A percentile compares a stretch with the other conserved stretches of the same genome.
phyloP scores from a whole-genome alignment of 2,329 filamentous ascomycete genomes.

The Rosellinia necatrix region DNA sequence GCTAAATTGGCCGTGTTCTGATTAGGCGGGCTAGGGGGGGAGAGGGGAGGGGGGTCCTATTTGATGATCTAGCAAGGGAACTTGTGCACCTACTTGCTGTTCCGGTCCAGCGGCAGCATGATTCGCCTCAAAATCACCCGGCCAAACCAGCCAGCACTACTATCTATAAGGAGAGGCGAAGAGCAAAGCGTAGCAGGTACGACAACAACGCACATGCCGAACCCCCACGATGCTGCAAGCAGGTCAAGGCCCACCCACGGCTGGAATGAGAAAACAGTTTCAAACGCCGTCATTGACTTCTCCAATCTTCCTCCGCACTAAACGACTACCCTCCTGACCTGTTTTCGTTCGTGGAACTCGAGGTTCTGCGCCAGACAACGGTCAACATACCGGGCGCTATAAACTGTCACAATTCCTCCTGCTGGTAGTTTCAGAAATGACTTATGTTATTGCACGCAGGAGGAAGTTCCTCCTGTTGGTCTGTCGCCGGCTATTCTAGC shows the following conservation, averaged over 20 bases:
- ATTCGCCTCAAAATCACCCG: background rate
- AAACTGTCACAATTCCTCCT: too few relatives aligned
- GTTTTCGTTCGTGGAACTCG: conserved; percentile 26
- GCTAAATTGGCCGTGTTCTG: conserved; percentile 6
- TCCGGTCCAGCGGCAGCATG: conserved; percentile 1
- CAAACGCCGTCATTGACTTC: conserved; percentile 1
- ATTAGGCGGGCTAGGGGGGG: background rate
- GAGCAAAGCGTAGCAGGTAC: conserved; percentile 3
- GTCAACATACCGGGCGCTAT: background rate
- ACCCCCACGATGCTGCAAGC: conserved; percentile 1
- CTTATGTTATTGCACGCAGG: too few relatives aligned
- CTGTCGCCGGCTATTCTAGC: too few relatives aligned
- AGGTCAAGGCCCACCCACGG: background rate
- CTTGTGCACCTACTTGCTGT: background rate
- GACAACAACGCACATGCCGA: background rate
- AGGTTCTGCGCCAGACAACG: conserved; percentile 26
- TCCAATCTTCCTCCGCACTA: conserved; percentile 20
- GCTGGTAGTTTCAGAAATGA: too few relatives aligned
- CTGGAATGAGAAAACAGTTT: background rate
- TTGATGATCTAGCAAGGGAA: background rate
- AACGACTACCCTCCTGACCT: conserved; percentile 27
- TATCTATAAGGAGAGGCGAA: background rate
- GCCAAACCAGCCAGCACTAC: background rate
- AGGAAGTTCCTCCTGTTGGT: too few relatives aligned
- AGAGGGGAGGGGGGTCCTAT: too few relatives aligned